Conservation (phyloP, 306 rosid species). For the Gillenia trifoliata region DNA sequence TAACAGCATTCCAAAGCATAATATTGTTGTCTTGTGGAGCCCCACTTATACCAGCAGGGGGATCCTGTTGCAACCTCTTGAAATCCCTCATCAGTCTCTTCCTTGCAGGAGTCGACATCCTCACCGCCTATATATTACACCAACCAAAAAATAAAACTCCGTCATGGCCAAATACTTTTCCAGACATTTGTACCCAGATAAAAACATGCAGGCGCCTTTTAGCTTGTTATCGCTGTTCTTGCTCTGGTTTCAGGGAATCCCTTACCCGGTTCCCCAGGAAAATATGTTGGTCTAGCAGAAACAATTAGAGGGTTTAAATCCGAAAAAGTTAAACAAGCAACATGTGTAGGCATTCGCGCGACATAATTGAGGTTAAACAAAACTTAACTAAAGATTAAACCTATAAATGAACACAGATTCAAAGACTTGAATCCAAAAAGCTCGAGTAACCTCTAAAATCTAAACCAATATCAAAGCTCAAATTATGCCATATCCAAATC, state of each 20-base stretch:
- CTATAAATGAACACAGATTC: neutral
- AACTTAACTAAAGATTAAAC: neutral
- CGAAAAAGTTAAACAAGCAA: neutral
- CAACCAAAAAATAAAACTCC: slow-evolving; percentile 11
- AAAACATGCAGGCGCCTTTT: neutral
- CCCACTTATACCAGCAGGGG: slow-evolving; percentile 95
- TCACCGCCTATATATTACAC: slow-evolving; percentile 48
- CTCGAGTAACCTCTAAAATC: neutral
- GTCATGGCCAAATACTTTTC: slow-evolving; percentile 1
- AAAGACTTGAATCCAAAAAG: slow-evolving; percentile 3
- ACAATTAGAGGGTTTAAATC: no score
- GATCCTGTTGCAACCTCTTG: slow-evolving; percentile 88
- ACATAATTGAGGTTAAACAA: neutral
- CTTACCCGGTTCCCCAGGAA: no score
- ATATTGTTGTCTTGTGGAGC: slow-evolving; percentile 95
- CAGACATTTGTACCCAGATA: neutral
- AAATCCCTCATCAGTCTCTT: slow-evolving; percentile 95
- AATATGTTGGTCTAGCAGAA: no score
- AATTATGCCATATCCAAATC: neutral
- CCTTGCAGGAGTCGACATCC: slow-evolving; percentile 91
- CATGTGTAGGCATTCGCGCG: neutral
- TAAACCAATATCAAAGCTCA: slow-evolving; percentile 11
- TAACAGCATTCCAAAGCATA: slow-evolving; percentile 97
- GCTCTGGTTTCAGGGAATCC: no score
- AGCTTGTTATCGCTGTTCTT: no score